These are phyloP conservation scores for Candida dubliniensis DNA, from an alignment of 1,139 yeast genomes.

Conservation along the genomic window DNA sequence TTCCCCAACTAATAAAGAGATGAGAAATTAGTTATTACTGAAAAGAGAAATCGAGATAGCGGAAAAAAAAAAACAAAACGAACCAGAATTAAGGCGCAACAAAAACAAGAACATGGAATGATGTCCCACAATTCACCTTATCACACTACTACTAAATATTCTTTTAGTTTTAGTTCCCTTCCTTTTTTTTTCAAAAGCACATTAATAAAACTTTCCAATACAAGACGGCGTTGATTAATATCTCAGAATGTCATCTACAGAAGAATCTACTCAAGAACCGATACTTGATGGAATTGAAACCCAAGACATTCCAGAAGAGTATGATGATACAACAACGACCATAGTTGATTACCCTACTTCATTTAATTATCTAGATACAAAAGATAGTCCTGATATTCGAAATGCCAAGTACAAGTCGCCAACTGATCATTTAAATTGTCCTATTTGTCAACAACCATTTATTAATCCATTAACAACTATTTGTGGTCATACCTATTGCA, in stretches of 20 bases:
- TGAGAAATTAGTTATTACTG: too few relatives aligned
- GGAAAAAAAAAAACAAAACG: too few relatives aligned
- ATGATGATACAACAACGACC: slow-evolving; percentile 12
- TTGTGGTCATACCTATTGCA: slow-evolving; percentile 64
- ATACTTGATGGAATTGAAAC: background rate
- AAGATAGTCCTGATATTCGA: slow-evolving; percentile 34
- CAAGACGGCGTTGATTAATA: background rate
- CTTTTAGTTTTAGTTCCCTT: too few relatives aligned
- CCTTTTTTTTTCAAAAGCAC: too few relatives aligned
- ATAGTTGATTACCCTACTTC: slow-evolving; percentile 16
- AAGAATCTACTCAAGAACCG: background rate
- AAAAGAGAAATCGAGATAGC: too few relatives aligned
- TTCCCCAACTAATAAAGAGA: too few relatives aligned
- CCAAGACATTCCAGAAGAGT: slow-evolving; percentile 5
- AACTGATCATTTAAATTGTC: slow-evolving; percentile 58
- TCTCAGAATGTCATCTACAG: background rate
- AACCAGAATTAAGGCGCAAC: too few relatives aligned
- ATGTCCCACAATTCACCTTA: too few relatives aligned
- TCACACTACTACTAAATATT: too few relatives aligned
- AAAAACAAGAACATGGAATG: too few relatives aligned
- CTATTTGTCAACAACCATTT: slow-evolving; percentile 60
- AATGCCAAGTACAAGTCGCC: slow-evolving; percentile 32
- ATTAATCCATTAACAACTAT: slow-evolving; percentile 53
- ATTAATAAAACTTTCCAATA: too few relatives aligned
- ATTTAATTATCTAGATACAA: slow-evolving; percentile 18